Evolutionary conservation across 176 grass and related monocot genomes (phyloP).

Genomic region (Otatea glauca): DNA sequence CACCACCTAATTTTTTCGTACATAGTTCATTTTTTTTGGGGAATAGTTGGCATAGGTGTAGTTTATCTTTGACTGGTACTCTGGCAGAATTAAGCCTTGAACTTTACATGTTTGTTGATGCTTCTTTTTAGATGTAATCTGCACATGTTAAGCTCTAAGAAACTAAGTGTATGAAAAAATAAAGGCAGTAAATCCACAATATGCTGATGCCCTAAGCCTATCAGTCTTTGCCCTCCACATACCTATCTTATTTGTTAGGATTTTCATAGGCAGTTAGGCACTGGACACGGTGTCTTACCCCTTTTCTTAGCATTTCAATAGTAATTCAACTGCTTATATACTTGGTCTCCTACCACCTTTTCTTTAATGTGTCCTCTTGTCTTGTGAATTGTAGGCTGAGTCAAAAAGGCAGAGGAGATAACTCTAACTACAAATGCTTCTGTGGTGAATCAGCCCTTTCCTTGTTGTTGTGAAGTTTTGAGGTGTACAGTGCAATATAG

Average conservation of each 20-base stretch:
- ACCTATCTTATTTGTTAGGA: background rate
- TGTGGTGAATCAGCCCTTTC: background rate
- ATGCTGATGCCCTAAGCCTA: background rate
- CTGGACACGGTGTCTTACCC: background rate
- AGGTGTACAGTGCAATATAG: slow-evolving; percentile 68
- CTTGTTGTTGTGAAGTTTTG: slow-evolving; percentile 1
- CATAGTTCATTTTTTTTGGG: background rate
- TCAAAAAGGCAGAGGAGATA: slow-evolving; percentile 81
- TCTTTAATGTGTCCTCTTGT: background rate
- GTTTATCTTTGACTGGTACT: background rate
- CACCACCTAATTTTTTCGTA: no score
- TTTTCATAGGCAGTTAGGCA: background rate
- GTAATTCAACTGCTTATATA: background rate
- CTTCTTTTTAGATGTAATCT: background rate
- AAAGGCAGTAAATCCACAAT: background rate
- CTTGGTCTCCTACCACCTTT: background rate
- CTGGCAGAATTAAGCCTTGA: background rate
- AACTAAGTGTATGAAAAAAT: background rate
- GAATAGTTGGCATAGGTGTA: background rate
- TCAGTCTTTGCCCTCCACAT: background rate
- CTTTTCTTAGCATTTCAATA: slow-evolving; percentile 2
- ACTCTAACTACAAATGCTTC: slow-evolving; percentile 11
- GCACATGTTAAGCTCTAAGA: background rate
- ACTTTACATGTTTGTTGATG: background rate
- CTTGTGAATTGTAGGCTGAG: slow-evolving; percentile 50